A percentile compares a stretch with the other conserved stretches of the same genome.
Evolutionary conservation across 2,329 filamentous ascomycete genomes (phyloP).

Genomic region (Curvularia spicifera): DNA sequence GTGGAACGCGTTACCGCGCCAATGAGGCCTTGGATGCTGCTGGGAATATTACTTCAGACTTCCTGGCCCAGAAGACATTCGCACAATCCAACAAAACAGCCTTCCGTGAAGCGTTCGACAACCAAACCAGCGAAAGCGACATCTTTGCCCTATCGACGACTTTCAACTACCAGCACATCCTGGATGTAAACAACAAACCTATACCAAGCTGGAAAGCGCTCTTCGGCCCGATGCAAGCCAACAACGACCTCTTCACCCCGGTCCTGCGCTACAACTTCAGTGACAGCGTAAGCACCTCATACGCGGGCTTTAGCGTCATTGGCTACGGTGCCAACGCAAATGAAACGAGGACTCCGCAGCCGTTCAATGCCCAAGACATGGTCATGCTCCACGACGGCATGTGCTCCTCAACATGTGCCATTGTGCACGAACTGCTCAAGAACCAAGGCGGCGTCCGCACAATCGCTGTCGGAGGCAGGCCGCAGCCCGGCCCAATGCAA

Average conservation of each 20-base stretch:
- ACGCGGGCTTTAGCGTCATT: constrained; percentile 39
- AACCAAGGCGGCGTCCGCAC: constrained; percentile 54
- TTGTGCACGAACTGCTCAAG: constrained; percentile 55
- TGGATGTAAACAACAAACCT: constrained; percentile 38
- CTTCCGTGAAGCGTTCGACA: constrained; percentile 36
- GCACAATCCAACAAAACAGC: constrained; percentile 39
- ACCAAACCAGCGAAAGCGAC: constrained; percentile 26
- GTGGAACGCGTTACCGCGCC: constrained; percentile 56
- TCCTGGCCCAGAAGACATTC: constrained; percentile 39
- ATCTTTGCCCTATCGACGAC: constrained; percentile 33
- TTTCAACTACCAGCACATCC: constrained; percentile 45
- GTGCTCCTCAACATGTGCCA: constrained; percentile 56
- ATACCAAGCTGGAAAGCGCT: constrained; percentile 46
- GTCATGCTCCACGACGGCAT: constrained; percentile 54
- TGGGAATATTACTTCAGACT: constrained; percentile 42
- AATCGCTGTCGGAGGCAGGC: constrained; percentile 53
- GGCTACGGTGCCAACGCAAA: constrained; percentile 42
- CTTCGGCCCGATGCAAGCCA: constrained; percentile 44
- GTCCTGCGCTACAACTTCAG: constrained; percentile 49
- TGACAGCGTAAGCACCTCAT: constrained; percentile 39
- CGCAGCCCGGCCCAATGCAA: constrained; percentile 52
- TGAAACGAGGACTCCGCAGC: constrained; percentile 41
- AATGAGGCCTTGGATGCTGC: constrained; percentile 49
- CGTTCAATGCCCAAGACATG: constrained; percentile 50
- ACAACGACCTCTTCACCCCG: constrained; percentile 46